These are phyloP conservation scores for Fonsecaea pedrosoi DNA, from an alignment of 2,329 filamentous ascomycete genomes.

Conservation along the genomic window DNA sequence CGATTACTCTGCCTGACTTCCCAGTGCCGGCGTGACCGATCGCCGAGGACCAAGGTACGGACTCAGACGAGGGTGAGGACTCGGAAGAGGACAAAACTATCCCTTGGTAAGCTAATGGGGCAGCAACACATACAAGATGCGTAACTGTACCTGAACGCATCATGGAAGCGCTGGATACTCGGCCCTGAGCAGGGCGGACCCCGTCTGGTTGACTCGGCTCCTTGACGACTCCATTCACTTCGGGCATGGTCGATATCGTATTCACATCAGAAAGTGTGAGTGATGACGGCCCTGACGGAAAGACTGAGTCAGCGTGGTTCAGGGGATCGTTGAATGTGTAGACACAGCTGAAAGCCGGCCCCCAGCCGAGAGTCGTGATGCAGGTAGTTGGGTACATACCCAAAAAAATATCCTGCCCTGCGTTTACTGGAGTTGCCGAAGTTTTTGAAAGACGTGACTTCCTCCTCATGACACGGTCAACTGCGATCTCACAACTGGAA, in stretches of 20 bases:
- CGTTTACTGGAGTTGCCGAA: constrained; percentile 27
- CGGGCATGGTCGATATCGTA: constrained; percentile 31
- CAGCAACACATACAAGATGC: neutral
- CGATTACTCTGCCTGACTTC: constrained; percentile 59
- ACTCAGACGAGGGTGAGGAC: constrained; percentile 41
- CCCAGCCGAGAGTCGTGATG: neutral
- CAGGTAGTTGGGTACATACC: constrained; percentile 13
- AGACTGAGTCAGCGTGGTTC: constrained; percentile 19
- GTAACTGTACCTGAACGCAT: constrained; percentile 35
- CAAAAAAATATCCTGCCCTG: constrained; percentile 10
- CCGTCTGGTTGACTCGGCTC: constrained; percentile 36
- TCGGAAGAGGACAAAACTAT: constrained; percentile 35
- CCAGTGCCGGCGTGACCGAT: constrained; percentile 58
- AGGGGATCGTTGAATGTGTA: neutral
- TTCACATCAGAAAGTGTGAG: constrained; percentile 24
- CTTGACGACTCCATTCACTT: constrained; percentile 37
- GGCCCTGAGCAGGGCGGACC: constrained; percentile 29
- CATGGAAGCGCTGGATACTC: constrained; percentile 37
- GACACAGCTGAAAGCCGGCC: neutral
- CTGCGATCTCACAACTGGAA: constrained; percentile 15
- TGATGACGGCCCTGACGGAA: constrained; percentile 12
- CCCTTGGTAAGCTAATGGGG: constrained; percentile 6
- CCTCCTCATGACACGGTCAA: constrained; percentile 33
- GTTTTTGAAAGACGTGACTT: constrained; percentile 30
- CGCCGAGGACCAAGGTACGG: constrained; percentile 56